Evolutionary conservation across 148 eudicot species (phyloP), one percentile per base, ranked within the genome.

Genomic region (Chenopodium quinoa): DNA sequence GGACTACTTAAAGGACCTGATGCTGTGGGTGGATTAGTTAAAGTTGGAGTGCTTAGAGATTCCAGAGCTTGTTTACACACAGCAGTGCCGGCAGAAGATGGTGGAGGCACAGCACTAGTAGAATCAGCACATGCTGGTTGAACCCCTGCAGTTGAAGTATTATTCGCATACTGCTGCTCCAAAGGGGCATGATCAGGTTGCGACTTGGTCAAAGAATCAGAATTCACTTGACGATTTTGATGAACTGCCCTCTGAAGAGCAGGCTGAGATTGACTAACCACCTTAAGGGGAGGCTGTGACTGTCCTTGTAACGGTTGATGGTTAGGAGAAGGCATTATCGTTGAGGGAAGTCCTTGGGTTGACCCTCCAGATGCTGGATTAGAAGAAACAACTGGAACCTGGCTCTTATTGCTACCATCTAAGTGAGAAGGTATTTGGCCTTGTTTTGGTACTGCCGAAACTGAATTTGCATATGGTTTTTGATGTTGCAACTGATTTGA

Each of bases 351-450:
- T 68, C 83, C 83, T 84, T 85, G 93, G 62, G 80, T 79, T 47
- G 91, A 83, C 68, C 85, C 75, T 65, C 90, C 56, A 25, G 84
- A 56, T n/a, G 58, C 29, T 31, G 90, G 74, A 77, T 65, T 79
- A 65, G 93, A 78, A 63, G 87, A 68, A 48, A 81, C 86, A 25
- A 85, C 82, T 11, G 85, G 80, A 84, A 73, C 81, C 81, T 85
- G 89, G 74, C 88, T 85, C 75, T 81, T 88, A 73, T 74, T 88
- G 82, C 82, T 85, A 83, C 79, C 85, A 78, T 90, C 97, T 74
- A 90, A 63, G 65, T 87, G 90, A 74, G 87, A 83, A 54, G 90
- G 79, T 44, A 78, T 68, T 77, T 88, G 93, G 56, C 63, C 78
- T 68, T 88, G 91, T 86, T 90, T 95, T 67, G 86, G 50, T 46